Evolutionary conservation across 176 grass and related monocot species (phyloP).

Genomic region (Triticum aestivum): IWGSC_CS_RefSeq_v2.1 NC_057794.1:581224397-581224896

Average conservation of each 20-base stretch:
- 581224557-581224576: no score
- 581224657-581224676: no score
- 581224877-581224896: conserved; percentile 71
- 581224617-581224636: not conserved
- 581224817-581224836: not conserved
- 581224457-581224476: not conserved
- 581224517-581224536: not conserved
- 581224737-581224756: not conserved
- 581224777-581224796: not conserved
- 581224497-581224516: not conserved
- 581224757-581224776: not conserved
- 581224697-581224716: conserved; percentile 3
- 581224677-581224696: not conserved
- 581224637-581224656: not conserved
- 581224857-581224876: conserved; percentile 78
- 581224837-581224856: conserved; percentile 34
- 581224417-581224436: not conserved
- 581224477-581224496: conserved; percentile 10
- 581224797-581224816: not conserved
- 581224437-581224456: not conserved
- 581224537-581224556: no score
- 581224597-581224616: not conserved
- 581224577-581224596: not conserved
- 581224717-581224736: conserved; percentile 2
- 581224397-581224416: not conserved